Evolutionary conservation across 805 yeast genomes (phyloP), one percentile per base, ranked within the genome.

Genomic region (Barnettozyma populi): DNA sequence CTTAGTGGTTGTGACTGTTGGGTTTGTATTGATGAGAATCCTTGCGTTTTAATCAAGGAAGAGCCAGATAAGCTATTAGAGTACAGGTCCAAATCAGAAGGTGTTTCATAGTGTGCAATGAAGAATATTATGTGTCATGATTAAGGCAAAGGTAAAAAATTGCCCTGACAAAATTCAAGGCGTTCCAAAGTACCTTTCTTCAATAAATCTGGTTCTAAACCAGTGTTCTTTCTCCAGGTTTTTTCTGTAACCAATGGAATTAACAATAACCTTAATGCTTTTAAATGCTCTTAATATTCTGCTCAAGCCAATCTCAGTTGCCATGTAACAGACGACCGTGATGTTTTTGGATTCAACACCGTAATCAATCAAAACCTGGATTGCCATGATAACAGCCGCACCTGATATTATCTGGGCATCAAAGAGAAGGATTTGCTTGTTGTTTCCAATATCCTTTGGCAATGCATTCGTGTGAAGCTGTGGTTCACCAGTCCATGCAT

Each of bases 341-440:
- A 94, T 84, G 53, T 85, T 76, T 27, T 73, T 68, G 43, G 77
- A 75, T 8, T 63, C 56, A 20, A 88, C 83, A 7, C 83, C 85
- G 61, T 92, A 95, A 60, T 92, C 98, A 14, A 86, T 56, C 43
- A 92, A 68, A 4, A 92, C 90, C 57, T 89, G 94, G 40, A 88
- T 79, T 0, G 97, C 96, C 98, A 92, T 94, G 38, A 89, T 85
- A 2, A 90, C 83, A 0, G 96, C 96, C 0, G 97, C 95, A 2
- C 98, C 99, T 27, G 95, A 82, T 29, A 88, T 83, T 43, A 89
- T 73, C 62, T 92, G 97, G 0, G 96, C 88, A 61, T 92, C 97
- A 59, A 88, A 78, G 43, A 92, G 66, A 8, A 92, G 66, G 1
- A 88, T 79, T 51, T 76, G 78, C 31, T 57, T 58, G 27, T 54